Percentiles rank a stretch among this genome's conserved stretches.
phyloP scores from a whole-genome alignment of 2,329 filamentous ascomycete species.

The Dactylellina sp. region DNA sequence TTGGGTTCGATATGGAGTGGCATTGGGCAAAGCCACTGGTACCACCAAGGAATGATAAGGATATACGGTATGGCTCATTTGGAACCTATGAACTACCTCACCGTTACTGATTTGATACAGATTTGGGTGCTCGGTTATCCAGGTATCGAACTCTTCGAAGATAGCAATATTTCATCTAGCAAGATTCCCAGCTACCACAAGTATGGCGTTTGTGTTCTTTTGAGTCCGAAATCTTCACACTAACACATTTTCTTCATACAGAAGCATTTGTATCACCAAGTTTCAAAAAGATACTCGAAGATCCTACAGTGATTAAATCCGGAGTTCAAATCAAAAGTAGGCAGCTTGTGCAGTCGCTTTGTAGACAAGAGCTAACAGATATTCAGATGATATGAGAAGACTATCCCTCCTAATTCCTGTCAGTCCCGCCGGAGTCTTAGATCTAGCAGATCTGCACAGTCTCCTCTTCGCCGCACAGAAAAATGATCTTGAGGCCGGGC shows the following conservation, averaged over 20 bases:
- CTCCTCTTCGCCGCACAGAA: conserved; percentile 73
- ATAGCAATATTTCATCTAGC: conserved; percentile 87
- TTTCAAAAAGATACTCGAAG: conserved; percentile 78
- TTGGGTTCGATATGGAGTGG: conserved; percentile 97
- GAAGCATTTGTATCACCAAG: conserved; percentile 76
- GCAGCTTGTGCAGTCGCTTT: conserved; percentile 61
- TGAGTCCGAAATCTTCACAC: conserved; percentile 63
- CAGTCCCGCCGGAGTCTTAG: conserved; percentile 75
- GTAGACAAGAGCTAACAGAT: conserved; percentile 57
- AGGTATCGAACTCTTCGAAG: conserved; percentile 80
- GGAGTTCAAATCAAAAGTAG: conserved; percentile 82
- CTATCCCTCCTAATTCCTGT: conserved; percentile 76
- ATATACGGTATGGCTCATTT: conserved; percentile 61
- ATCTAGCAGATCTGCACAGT: conserved; percentile 84
- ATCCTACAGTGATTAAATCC: conserved; percentile 75
- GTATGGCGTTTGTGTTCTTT: conserved; percentile 64
- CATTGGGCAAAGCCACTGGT: conserved; percentile 63
- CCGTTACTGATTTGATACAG: conserved; percentile 67
- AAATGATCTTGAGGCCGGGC: conserved; percentile 73
- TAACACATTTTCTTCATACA: conserved; percentile 47
- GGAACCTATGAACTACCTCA: no score
- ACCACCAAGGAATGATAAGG: conserved; percentile 53
- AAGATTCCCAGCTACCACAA: conserved; percentile 50
- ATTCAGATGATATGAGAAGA: conserved; percentile 67
- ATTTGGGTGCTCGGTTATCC: conserved; percentile 81